These are phyloP conservation scores for Psilocybe azurescens DNA, from an alignment of 768 basidiomycete species.

Conservation along the genomic window DNA sequence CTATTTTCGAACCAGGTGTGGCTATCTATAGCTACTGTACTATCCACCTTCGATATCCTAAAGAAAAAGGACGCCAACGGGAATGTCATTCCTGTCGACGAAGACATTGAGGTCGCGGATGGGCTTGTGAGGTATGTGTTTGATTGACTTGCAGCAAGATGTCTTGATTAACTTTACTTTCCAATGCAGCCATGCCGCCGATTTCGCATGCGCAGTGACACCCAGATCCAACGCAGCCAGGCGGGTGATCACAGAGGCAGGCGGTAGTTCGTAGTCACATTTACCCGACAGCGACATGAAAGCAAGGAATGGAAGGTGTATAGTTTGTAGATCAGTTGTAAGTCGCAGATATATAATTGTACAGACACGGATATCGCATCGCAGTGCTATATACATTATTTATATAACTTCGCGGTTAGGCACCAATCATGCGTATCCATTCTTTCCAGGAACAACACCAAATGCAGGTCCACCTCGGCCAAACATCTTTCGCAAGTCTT, in stretches of 20 bases:
- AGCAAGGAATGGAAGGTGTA: no score
- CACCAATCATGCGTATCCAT: slow-evolving; percentile 40
- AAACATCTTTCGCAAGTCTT: slow-evolving; percentile 61
- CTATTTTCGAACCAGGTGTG: not conserved
- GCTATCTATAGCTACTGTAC: slow-evolving; percentile 28
- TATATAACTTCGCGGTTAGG: not conserved
- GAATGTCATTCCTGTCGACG: slow-evolving; percentile 26
- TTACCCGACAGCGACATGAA: no score
- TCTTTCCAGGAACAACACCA: slow-evolving; percentile 46
- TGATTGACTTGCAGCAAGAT: not conserved
- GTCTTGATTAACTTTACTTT: not conserved
- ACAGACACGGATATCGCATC: no score
- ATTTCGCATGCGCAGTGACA: slow-evolving; percentile 2
- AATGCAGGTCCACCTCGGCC: slow-evolving; percentile 52
- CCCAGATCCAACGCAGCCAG: not conserved
- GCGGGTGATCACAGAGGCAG: not conserved
- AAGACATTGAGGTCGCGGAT: slow-evolving; percentile 15
- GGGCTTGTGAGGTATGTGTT: slow-evolving; percentile 10
- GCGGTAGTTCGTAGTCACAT: no score
- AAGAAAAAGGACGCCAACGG: slow-evolving; percentile 31
- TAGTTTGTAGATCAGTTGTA: no score
- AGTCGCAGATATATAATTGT: no score
- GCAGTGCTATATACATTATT: no score
- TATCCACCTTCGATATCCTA: slow-evolving; percentile 33
- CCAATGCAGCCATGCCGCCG: not conserved